Evolutionary conservation across 768 basidiomycete genomes (phyloP).

Genomic region (Suillus bovinus): DNA sequence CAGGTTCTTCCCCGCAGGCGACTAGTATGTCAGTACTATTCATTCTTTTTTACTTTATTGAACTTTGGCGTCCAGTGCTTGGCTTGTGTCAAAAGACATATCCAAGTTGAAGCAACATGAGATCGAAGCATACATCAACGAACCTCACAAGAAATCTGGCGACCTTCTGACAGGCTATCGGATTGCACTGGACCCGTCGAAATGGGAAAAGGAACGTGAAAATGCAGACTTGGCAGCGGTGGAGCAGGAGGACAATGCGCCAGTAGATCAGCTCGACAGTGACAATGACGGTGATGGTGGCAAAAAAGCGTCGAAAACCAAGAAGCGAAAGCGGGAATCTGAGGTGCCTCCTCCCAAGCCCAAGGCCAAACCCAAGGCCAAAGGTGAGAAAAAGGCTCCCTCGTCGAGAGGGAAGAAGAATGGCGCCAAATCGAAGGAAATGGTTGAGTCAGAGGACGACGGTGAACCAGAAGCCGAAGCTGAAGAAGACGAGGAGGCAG

Average conservation of each 20-base stretch:
- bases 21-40: constrained; percentile 67
- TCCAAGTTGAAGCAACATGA: constrained; percentile 74
- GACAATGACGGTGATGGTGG: constrained; percentile 53
- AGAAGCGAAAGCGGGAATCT: constrained; percentile 65
- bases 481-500: constrained; percentile 45
- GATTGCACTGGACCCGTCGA: constrained; percentile 71
- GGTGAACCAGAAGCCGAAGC: constrained; percentile 51
- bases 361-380: constrained; percentile 47
- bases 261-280: constrained; percentile 66
- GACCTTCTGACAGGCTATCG: constrained; percentile 78
- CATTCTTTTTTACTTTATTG: constrained; percentile 14
- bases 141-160: constrained; percentile 72
- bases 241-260: constrained; percentile 54
- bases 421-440: constrained; percentile 59
- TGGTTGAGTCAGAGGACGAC: constrained; percentile 65
- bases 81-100: constrained; percentile 83
- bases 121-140: constrained; percentile 81
- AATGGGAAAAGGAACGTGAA: constrained; percentile 57
- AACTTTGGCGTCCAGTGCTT: constrained; percentile 56
- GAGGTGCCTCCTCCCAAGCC: constrained; percentile 42
- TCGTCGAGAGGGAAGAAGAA: constrained; percentile 50
- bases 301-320: constrained; percentile 46
- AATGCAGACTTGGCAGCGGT: constrained; percentile 35
- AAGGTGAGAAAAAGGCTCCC: constrained; percentile 40
- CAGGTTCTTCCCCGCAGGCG: constrained; percentile 91